phyloP scores from a whole-genome alignment of 2,329 filamentous ascomycete species.

The Zasmidium citrigriseum region DNA sequence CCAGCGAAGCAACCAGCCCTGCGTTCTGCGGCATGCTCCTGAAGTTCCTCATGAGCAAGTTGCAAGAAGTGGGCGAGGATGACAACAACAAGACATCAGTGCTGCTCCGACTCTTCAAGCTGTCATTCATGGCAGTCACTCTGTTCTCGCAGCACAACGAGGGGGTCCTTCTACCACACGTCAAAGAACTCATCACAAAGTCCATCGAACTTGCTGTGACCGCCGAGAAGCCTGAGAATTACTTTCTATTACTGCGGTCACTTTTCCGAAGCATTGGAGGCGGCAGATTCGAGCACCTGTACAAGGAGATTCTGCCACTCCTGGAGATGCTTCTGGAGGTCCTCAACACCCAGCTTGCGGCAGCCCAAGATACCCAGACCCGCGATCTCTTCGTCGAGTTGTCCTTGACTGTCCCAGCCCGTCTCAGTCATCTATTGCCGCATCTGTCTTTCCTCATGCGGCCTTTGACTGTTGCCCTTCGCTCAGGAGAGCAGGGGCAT shows the following conservation, averaged over 20 bases:
- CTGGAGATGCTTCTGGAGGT: slow-evolving; percentile 98
- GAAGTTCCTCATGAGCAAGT: slow-evolving; percentile 94
- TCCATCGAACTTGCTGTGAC: slow-evolving; percentile 95
- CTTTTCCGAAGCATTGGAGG: slow-evolving; percentile 96
- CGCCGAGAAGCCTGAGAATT: slow-evolving; percentile 97
- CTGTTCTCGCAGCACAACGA: slow-evolving; percentile 94
- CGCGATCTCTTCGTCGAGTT: slow-evolving; percentile 96
- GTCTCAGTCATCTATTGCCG: slow-evolving; percentile 89
- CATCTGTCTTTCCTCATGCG: slow-evolving; percentile 97
- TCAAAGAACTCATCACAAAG: slow-evolving; percentile 95
- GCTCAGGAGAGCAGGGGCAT: slow-evolving; percentile 66
- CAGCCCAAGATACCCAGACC: slow-evolving; percentile 85
- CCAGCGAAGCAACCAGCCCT: slow-evolving; percentile 96
- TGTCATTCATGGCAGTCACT: slow-evolving; percentile 99
- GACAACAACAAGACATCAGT: slow-evolving; percentile 94
- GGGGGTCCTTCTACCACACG: slow-evolving; percentile 89
- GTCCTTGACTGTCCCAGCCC: slow-evolving; percentile 90
- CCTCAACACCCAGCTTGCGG: slow-evolving; percentile 89
- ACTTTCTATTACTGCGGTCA: slow-evolving; percentile 89
- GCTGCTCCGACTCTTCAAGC: slow-evolving; percentile 88
- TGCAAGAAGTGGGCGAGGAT: slow-evolving; percentile 89
- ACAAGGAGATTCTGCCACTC: slow-evolving; percentile 95
- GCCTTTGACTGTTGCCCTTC: slow-evolving; percentile 90
- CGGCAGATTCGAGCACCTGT: slow-evolving; percentile 94
- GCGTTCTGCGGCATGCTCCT: slow-evolving; percentile 98